Evolutionary conservation across 805 yeast genomes (phyloP).

Genomic region (Hanseniaspora lachancei): DNA sequence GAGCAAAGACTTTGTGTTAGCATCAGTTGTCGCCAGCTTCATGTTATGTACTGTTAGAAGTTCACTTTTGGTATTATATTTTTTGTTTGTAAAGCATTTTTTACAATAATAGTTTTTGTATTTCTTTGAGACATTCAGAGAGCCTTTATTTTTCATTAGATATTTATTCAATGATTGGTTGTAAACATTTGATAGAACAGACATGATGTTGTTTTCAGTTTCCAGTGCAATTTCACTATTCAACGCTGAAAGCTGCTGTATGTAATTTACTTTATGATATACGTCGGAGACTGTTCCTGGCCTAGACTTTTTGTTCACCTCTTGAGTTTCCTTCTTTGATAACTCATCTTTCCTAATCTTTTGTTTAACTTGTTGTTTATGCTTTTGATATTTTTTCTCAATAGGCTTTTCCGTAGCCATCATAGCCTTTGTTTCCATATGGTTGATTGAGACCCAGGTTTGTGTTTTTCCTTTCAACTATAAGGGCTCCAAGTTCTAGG

Average conservation of each 20-base stretch:
- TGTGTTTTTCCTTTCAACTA: neutral
- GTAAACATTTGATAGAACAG: conserved; percentile 1
- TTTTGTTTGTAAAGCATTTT: conserved; percentile 8
- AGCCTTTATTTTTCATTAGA: conserved; percentile 2
- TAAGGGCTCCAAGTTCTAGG: neutral
- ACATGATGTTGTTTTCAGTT: neutral
- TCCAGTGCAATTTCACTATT: neutral
- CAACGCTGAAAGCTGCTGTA: neutral
- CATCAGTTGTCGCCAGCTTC: neutral
- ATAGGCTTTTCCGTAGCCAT: neutral
- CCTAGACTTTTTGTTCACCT: neutral
- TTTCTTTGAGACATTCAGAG: neutral
- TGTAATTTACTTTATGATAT: conserved; percentile 8
- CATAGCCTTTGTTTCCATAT: too few species aligned
- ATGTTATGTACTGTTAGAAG: conserved; percentile 5
- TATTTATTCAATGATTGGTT: conserved; percentile 1
- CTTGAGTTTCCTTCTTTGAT: neutral
- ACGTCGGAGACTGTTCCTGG: neutral
- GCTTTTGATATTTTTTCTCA: neutral
- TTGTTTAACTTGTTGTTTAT: neutral
- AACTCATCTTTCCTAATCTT: neutral
- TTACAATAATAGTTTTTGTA: conserved; percentile 5
- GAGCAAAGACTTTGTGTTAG: conserved; percentile 1
- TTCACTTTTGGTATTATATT: neutral
- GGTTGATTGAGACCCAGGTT: neutral